These are phyloP conservation scores for Biscogniauxia marginata DNA, from an alignment of 2,329 filamentous ascomycete species.

Conservation along the genomic window DNA sequence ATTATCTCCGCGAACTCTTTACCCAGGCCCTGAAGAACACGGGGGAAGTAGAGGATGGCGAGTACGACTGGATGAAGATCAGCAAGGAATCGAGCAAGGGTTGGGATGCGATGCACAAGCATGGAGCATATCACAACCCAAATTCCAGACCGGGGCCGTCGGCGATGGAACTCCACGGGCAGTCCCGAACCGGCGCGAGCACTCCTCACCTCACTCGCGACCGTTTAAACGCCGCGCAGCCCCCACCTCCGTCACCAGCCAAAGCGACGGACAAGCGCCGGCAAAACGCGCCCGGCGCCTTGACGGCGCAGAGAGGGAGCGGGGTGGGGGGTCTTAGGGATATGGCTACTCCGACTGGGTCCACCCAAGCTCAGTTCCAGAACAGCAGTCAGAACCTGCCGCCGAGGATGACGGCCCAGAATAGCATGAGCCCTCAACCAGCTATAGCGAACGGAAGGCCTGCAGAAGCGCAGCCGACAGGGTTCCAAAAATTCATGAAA, in stretches of 20 bases:
- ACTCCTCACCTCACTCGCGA: slow-evolving; percentile 71
- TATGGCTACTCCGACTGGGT: slow-evolving; percentile 80
- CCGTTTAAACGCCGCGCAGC: slow-evolving; percentile 93
- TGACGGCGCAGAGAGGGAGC: slow-evolving; percentile 74
- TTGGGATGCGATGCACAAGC: slow-evolving; percentile 80
- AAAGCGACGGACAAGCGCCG: slow-evolving; percentile 79
- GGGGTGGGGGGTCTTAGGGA: slow-evolving; percentile 71
- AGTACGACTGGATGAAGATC: slow-evolving; percentile 99
- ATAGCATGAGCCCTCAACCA: slow-evolving; percentile 57
- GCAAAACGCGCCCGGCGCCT: slow-evolving; percentile 74
- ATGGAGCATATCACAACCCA: slow-evolving; percentile 67
- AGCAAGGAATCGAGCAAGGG: slow-evolving; percentile 81
- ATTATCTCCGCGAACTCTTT: slow-evolving; percentile 94
- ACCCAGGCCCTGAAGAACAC: slow-evolving; percentile 93
- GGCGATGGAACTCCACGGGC: slow-evolving; percentile 78
- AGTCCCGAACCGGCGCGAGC: slow-evolving; percentile 64
- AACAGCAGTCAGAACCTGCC: slow-evolving; percentile 88
- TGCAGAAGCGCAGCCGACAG: slow-evolving; percentile 71
- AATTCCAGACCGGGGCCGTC: slow-evolving; percentile 79
- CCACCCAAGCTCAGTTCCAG: slow-evolving; percentile 94
- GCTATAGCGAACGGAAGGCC: slow-evolving; percentile 54
- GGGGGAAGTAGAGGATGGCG: slow-evolving; percentile 92
- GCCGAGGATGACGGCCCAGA: slow-evolving; percentile 60
- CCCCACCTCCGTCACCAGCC: slow-evolving; percentile 81
- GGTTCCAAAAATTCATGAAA: slow-evolving; percentile 92